Percentiles rank a stretch among this genome's conserved stretches.
These are phyloP conservation scores for Diutina scorzettiae DNA, from an alignment of 1,139 yeast genomes.

Conservation along the genomic window DNA sequence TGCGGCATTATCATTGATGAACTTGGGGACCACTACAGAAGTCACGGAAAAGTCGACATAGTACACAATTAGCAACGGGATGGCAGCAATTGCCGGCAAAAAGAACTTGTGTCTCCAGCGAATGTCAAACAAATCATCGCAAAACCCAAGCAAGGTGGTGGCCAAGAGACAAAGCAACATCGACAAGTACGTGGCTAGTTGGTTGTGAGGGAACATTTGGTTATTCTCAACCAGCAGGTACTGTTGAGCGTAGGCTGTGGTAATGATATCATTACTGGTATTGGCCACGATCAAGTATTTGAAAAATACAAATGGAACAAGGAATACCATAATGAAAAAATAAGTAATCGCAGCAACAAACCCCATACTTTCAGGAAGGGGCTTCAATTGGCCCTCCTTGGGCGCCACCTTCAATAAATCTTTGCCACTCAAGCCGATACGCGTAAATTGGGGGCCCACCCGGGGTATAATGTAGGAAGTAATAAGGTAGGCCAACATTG, in stretches of 20 bases:
- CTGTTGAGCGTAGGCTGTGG: slow-evolving; percentile 24
- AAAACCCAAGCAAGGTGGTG: slow-evolving; percentile 75
- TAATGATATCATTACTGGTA: slow-evolving; percentile 24
- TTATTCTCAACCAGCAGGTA: slow-evolving; percentile 21
- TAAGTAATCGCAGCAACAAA: slow-evolving; percentile 76
- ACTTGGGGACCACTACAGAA: slow-evolving; percentile 72
- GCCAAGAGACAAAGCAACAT: slow-evolving; percentile 76
- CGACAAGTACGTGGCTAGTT: slow-evolving; percentile 74
- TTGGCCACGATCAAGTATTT: slow-evolving; percentile 51
- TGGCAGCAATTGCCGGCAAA: slow-evolving; percentile 86
- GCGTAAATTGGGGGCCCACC: slow-evolving; percentile 52
- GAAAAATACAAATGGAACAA: slow-evolving; percentile 83
- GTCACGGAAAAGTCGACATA: slow-evolving; percentile 93
- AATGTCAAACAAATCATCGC: slow-evolving; percentile 90
- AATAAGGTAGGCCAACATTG: slow-evolving; percentile 50
- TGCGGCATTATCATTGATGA: slow-evolving; percentile 27
- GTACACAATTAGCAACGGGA: slow-evolving; percentile 83
- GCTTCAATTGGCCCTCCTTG: slow-evolving; percentile 14
- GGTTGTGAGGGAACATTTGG: slow-evolving; percentile 66
- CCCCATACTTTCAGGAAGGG: slow-evolving; percentile 85
- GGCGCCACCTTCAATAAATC: slow-evolving; percentile 76
- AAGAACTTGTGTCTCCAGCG: slow-evolving; percentile 97
- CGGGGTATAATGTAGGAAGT: slow-evolving; percentile 56
- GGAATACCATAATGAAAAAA: slow-evolving; percentile 66
- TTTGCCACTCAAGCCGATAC: slow-evolving; percentile 71